Evolutionary conservation across 2,329 filamentous ascomycete species (phyloP).

Genomic region (Colletotrichum melonis): DNA sequence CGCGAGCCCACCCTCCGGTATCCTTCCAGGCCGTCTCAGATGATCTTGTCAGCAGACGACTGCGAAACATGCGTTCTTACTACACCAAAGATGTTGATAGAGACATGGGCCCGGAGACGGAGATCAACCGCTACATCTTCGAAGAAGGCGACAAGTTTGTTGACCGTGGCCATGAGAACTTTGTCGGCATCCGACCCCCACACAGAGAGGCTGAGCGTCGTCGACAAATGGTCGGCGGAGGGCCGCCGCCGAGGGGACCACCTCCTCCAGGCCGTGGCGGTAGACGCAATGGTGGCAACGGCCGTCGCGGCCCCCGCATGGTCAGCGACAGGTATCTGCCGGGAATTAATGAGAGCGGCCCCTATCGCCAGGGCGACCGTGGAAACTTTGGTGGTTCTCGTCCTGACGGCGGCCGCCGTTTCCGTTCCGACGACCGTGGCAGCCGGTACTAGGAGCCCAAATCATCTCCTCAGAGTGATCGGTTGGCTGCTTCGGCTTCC

Average conservation of each 20-base stretch:
- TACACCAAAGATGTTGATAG: slow-evolving; percentile 56
- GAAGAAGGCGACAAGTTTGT: slow-evolving; percentile 75
- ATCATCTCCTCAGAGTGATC: neutral
- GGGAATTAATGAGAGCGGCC: slow-evolving; percentile 36
- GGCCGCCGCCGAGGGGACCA: slow-evolving; percentile 28
- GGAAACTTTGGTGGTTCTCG: slow-evolving; percentile 37
- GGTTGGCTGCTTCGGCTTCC: neutral
- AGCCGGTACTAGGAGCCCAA: slow-evolving; percentile 11
- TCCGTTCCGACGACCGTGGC: slow-evolving; percentile 34
- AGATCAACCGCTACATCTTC: slow-evolving; percentile 78
- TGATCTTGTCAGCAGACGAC: slow-evolving; percentile 71
- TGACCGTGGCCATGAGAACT: slow-evolving; percentile 78
- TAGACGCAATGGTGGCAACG: slow-evolving; percentile 43
- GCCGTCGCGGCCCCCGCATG: slow-evolving; percentile 41
- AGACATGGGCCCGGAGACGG: slow-evolving; percentile 56
- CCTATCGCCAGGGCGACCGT: slow-evolving; percentile 38
- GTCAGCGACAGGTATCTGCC: slow-evolving; percentile 49
- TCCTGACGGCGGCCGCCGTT: slow-evolving; percentile 35
- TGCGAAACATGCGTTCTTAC: slow-evolving; percentile 65
- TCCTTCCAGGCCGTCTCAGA: slow-evolving; percentile 69
- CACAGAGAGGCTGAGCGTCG: slow-evolving; percentile 60
- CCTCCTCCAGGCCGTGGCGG: slow-evolving; percentile 1
- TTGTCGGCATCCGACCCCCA: slow-evolving; percentile 71
- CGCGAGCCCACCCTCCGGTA: slow-evolving; percentile 55
- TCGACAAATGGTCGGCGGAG: slow-evolving; percentile 40